A percentile compares a stretch with the other conserved stretches of the same genome.
These are phyloP conservation scores for Inga oerstediana DNA, from an alignment of 306 rosid genomes.

Conservation along the genomic window DNA sequence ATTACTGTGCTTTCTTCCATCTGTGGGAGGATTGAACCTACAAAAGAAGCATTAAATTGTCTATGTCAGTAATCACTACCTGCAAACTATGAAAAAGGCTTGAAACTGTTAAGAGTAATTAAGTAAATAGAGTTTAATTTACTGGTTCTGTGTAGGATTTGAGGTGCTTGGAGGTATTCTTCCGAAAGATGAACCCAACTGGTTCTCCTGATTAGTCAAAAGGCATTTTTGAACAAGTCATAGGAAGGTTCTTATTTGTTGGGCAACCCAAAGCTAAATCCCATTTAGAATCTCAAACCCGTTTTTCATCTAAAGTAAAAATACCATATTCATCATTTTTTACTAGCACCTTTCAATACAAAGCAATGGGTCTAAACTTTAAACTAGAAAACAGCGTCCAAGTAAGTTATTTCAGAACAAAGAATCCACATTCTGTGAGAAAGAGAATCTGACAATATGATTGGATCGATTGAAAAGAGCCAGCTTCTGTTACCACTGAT, in stretches of 20 bases:
- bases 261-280: too few species aligned
- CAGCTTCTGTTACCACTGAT: neutral
- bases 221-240: too few species aligned
- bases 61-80: constrained; percentile 13
- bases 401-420: neutral
- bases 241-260: too few species aligned
- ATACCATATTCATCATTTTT: too few species aligned
- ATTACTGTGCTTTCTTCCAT: constrained; percentile 28
- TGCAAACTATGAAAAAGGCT: constrained; percentile 4
- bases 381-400: neutral
- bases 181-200: constrained; percentile 42
- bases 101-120: neutral
- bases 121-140: neutral
- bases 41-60: constrained; percentile 28
- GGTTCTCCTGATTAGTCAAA: neutral
- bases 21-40: constrained; percentile 49
- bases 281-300: too few species aligned
- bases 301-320: too few species aligned
- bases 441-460: neutral
- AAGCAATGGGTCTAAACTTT: neutral
- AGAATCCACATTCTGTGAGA: neutral
- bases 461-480: neutral
- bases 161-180: constrained; percentile 52
- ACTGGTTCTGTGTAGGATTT: constrained; percentile 61
- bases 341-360: neutral